Conservation (phyloP, 306 rosid species). For the Quercus agrifolia region DNA sequence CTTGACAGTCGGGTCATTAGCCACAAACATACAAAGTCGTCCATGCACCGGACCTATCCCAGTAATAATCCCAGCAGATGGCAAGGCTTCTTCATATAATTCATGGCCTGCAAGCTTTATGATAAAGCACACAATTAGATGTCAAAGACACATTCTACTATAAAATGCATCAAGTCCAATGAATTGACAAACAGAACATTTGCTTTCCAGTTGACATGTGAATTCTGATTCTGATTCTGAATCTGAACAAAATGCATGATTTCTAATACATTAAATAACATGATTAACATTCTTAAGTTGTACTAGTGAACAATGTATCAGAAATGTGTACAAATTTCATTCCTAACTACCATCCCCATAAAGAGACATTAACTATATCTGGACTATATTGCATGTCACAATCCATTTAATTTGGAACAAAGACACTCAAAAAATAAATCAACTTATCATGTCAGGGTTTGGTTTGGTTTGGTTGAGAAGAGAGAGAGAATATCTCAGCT, state of each 20-base stretch:
- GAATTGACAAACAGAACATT: background rate
- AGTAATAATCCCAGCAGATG: slow-evolving; percentile 85
- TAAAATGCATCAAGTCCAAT: background rate
- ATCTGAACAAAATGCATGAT: background rate
- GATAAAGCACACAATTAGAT: slow-evolving; percentile 22
- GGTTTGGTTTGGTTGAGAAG: too few species aligned
- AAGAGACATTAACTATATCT: background rate
- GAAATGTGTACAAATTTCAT: background rate
- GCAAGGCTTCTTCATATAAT: slow-evolving; percentile 70
- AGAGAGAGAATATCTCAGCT: too few species aligned
- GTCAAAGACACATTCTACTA: background rate
- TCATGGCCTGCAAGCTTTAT: slow-evolving; percentile 93
- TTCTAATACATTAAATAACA: background rate
- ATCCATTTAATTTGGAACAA: background rate
- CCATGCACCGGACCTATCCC: slow-evolving; percentile 96
- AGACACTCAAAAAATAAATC: background rate
- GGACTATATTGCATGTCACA: background rate
- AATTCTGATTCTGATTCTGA: background rate
- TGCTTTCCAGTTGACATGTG: background rate
- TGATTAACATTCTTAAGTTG: background rate
- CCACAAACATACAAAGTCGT: slow-evolving; percentile 90
- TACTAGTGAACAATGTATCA: background rate
- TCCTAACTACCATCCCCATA: background rate
- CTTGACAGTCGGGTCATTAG: slow-evolving; percentile 92
- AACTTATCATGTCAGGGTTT: too few species aligned